These are phyloP conservation scores for Aspergillus piperis DNA, from an alignment of 2,329 filamentous ascomycete species.

Conservation along the genomic window DNA sequence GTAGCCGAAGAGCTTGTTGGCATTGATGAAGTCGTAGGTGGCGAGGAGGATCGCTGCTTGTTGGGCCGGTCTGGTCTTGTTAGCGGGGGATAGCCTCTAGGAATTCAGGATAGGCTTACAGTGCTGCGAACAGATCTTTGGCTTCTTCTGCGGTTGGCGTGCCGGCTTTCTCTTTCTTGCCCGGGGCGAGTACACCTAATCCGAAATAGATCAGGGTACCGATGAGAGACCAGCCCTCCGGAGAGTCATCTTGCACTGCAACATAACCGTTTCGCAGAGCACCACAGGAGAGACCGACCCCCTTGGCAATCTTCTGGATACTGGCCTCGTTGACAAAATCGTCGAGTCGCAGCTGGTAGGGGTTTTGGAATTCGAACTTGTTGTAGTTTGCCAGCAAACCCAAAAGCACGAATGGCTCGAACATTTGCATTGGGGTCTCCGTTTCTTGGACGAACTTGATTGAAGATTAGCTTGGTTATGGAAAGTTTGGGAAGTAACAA, in stretches of 20 bases:
- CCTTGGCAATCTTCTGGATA: constrained; percentile 77
- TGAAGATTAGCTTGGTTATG: constrained; percentile 15
- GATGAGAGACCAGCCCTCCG: constrained; percentile 83
- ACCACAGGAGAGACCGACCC: constrained; percentile 72
- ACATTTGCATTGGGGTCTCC: constrained; percentile 62
- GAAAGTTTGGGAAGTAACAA: constrained; percentile 20
- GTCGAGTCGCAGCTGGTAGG: constrained; percentile 85
- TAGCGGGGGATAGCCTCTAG: constrained; percentile 16
- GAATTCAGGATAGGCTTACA: constrained; percentile 53
- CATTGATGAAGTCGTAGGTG: constrained; percentile 88
- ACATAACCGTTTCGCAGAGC: constrained; percentile 73
- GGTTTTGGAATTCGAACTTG: constrained; percentile 98
- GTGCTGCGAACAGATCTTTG: constrained; percentile 74
- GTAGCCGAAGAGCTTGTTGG: constrained; percentile 93
- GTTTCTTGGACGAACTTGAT: constrained; percentile 78
- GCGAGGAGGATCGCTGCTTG: constrained; percentile 79
- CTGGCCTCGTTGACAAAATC: constrained; percentile 92
- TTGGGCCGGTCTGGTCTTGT: constrained; percentile 65
- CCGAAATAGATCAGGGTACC: constrained; percentile 83
- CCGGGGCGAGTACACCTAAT: constrained; percentile 71
- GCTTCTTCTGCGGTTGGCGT: constrained; percentile 75
- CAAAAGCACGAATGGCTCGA: constrained; percentile 78
- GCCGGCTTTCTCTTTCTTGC: constrained; percentile 60
- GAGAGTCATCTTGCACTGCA: constrained; percentile 83
- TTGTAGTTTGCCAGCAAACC: constrained; percentile 96